A percentile compares a stretch with the other conserved stretches of the same genome.
Evolutionary conservation across 108 stramenopile genomes (phyloP).

Genomic region (Mediolabrus comicus): DNA sequence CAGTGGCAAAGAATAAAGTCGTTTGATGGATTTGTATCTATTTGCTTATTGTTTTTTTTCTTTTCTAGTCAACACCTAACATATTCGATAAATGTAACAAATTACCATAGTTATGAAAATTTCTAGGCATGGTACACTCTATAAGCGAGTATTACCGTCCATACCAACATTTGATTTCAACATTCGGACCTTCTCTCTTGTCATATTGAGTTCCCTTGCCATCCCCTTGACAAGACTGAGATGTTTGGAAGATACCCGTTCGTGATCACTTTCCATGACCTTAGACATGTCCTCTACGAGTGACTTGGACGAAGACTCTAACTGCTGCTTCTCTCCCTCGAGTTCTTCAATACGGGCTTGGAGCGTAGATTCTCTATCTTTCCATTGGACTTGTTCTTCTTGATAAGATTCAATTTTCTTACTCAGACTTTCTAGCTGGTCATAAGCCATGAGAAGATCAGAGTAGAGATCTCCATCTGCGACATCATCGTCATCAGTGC

Average conservation of each 20-base stretch:
- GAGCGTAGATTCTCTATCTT: constrained; percentile 16
- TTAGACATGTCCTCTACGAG: no score
- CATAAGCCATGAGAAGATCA: constrained; percentile 31
- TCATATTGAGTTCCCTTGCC: constrained; percentile 33
- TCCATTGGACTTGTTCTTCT: constrained; percentile 29
- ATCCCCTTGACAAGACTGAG: constrained; percentile 37
- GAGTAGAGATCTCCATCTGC: constrained; percentile 22
- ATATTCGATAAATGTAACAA: no score
- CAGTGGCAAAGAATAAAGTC: constrained; percentile 12
- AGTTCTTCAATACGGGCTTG: constrained; percentile 25
- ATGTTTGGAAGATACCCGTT: constrained; percentile 21
- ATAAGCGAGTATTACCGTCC: no score
- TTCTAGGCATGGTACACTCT: no score
- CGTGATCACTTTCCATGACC: no score
- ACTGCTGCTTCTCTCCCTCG: constrained; percentile 13
- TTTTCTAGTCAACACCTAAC: no score
- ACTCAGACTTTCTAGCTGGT: constrained; percentile 25
- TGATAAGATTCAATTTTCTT: constrained; percentile 16
- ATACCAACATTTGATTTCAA: constrained; percentile 26
- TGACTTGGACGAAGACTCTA: neutral
- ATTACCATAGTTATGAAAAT: neutral
- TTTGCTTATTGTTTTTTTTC: no score
- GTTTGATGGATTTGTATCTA: neutral
- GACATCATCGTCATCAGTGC: neutral
- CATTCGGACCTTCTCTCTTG: constrained; percentile 31